A percentile compares a stretch with the other conserved stretches of the same genome.
phyloP scores from a whole-genome alignment of 1,139 yeast genomes.

The Pichia sp. region DNA sequence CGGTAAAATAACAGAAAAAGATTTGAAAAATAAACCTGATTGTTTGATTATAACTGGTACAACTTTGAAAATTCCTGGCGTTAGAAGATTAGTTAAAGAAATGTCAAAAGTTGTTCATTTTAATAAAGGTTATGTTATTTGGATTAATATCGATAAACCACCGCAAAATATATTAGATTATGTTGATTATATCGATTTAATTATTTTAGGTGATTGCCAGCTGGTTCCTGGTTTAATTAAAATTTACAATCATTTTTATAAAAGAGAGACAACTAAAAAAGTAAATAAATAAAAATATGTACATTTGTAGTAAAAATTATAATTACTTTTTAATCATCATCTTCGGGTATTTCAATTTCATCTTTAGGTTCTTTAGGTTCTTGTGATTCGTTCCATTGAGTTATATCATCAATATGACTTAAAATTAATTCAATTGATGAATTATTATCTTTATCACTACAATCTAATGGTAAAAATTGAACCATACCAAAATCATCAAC shows the following conservation, averaged over 20 bases:
- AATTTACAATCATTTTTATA: conserved; percentile 18
- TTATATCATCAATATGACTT: conserved; percentile 90
- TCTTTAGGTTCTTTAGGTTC: conserved; percentile 96
- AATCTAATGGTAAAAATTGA: conserved; percentile 84
- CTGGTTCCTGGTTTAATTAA: conserved; percentile 31
- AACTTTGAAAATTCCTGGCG: conserved; percentile 81
- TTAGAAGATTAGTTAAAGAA: conserved; percentile 63
- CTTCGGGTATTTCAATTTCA: conserved; percentile 48
- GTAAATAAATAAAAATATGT: not conserved
- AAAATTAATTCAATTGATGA: conserved; percentile 76
- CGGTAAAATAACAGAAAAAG: conserved; percentile 64
- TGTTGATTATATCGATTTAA: conserved; percentile 46
- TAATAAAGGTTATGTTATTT: conserved; percentile 47
- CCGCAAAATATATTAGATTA: conserved; percentile 41
- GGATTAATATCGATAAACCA: conserved; percentile 51
- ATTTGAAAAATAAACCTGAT: conserved; percentile 62
- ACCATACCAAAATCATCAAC: conserved; percentile 99
- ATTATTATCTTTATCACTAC: conserved; percentile 53
- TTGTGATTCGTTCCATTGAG: conserved; percentile 95
- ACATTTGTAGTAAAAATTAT: not conserved
- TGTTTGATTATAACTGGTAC: conserved; percentile 81
- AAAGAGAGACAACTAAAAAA: not conserved
- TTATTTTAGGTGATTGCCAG: conserved; percentile 58
- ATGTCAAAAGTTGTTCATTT: conserved; percentile 61
- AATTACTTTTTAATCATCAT: conserved; percentile 22